Base-by-base conservation (phyloP, 352 stramenopile genomes). In the Blastocystis sp. region DNA sequence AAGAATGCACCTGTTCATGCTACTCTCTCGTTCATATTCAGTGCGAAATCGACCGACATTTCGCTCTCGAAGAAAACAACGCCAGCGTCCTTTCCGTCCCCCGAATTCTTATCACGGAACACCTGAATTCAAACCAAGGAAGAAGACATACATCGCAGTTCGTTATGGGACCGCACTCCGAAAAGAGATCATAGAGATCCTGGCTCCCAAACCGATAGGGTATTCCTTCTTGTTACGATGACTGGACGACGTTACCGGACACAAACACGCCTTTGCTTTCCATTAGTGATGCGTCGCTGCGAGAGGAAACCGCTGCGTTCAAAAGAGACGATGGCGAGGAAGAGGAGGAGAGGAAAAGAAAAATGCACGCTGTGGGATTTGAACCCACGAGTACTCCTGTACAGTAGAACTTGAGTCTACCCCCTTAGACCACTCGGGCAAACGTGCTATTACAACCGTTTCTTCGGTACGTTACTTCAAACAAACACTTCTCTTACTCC, bases 61-160 rank as follows among this genome's bases (percentile, higher is more conserved):
- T 81, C 51, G 45, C 65, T 63, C 9, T 81, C 21, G 60, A 81
- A 81, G 65, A 81, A 66, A 19, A 81, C 70, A 81, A 81, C 59
- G 31, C 37, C 70, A 39, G 45, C 41, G 45, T 66, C 51, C 31
- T 81, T 19, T 45, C 19, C 45, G 19, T 33, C 26, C 33, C 51
- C 24, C 10, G 39, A 41, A 31, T 62, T 9, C 3, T 45, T 24
- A 33, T 45, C 21, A 39, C 59, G 31, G 4, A 78, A 4, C 2
- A 78, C 35, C 67, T 78, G 35, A 3, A 21, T 51, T 50, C 51
- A 31, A 51, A 16, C 6, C 19, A 4, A 19, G 21, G 41, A 10
- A 26, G n/a, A 78, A 9, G 31, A 4, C 21, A 76, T 66, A 65
- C 70, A 37, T 26, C 65, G 33, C 29, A 81, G 6, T 81, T 1